Base-by-base conservation (phyloP, 1,284 basidiomycete genomes). In the Rhodotorula mucilaginosa region DNA sequence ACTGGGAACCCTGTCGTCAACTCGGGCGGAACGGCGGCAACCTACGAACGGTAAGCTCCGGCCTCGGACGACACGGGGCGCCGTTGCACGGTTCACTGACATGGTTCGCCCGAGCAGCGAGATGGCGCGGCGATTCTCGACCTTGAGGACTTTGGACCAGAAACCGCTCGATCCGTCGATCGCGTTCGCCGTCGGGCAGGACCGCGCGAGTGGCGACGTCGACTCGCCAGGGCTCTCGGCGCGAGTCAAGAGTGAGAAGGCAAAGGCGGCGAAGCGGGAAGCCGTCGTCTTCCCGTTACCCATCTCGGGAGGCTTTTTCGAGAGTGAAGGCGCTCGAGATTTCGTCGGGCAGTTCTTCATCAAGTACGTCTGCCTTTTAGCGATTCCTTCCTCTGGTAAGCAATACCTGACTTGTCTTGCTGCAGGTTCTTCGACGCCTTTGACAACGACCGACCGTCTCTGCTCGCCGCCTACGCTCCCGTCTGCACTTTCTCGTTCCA, bases 401-500 rank as follows among this genome's bases (percentile, higher is more conserved):
- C 44, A 2, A 13, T 34, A 29, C 46, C 69, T 29, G 16, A 60
- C 52, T 63, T 74, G 18, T 18, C 60, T 56, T 56, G 66, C 47
- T 67, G 29, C 75, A 93, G 92, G 72, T 96, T 90, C 82, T 96
- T 97, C 82, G 86, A 88, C 5, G 81, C 88, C 2, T 96, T 91
- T 80, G 96, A 99, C 81, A 85, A 83, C 44, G 87, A 91, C 75
- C 88, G 96, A 39, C 81, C 84, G 0, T 83, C 85, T 4, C 85
- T 97, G 10, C 78, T 87, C 51, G 85, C 90, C 60, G 92, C 86
- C 12, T 99, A 98, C 80, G 88, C 91, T 72, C 87, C 90, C 0
- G 84, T 87, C 52, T 91, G 95, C 19, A 93, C 92, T 16, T 94
- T 97, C 79, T 96, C 94, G 0, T 90, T 90, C 80, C 89, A 90